Evolutionary conservation across 2,329 filamentous ascomycete genomes (phyloP), one percentile per base, ranked within the genome.

Genomic region (Talaromyces sp.): DNA sequence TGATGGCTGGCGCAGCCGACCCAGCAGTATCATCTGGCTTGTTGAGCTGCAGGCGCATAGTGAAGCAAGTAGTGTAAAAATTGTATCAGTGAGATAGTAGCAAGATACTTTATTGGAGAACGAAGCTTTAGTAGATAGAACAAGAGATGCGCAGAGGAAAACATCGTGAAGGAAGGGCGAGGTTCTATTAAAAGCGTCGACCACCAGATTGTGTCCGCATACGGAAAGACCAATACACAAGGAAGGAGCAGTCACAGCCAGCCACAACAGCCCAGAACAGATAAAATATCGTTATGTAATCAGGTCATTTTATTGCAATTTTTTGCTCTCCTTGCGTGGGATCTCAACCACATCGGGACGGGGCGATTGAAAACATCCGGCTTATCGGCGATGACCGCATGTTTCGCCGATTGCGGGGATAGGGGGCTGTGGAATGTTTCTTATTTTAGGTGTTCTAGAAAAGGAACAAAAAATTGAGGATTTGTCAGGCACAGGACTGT

Each of bases 1-100:
- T 42, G 66, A 82, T 81, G 58, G 80, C 80, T 52, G 80, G 80
- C 66, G 74, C 70, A 33, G 80, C 76, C 55, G 77, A 77, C 64
- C 80, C 80, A 32, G 72, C 69, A 51, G 77, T 76, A 69, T 80
- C 75, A 56, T 74, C 73, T 17, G 80, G 80, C 65, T 77, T 80
- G 65, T 74, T 78, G 65, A 81, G 64, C 57, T 72, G 66, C 66
- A 81, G 67, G 67, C 73, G 72, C 79, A 81, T 81, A 56, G 17
- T 51, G 44, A 51, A 51, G 25, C 44, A 27, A 27, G 19, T 51
- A 51, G 19, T 27, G 44, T 27, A 51, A 27, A 10, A 19, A 25
- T 27, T 22, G 25, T 51, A 51, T 25, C 9, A 51, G 44, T 25
- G 44, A 51, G 25, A 51, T 51, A 5, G 44, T 27, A 39, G n/a